Conservation (phyloP, 2,329 filamentous ascomycete genomes). For the Pseudocercospora pini-densiflorae region DNA sequence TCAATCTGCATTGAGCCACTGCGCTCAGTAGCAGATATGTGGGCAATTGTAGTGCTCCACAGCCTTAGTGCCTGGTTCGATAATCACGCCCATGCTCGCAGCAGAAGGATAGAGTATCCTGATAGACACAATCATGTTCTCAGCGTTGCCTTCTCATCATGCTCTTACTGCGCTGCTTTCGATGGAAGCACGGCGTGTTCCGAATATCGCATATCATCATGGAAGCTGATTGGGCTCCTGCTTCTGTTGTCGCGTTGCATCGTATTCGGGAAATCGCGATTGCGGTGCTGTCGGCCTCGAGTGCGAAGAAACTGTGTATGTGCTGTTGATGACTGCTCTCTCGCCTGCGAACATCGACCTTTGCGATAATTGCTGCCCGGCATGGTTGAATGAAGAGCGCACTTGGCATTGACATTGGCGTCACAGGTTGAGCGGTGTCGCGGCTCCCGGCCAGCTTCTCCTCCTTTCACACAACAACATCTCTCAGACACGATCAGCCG, state of each 20-base stretch:
- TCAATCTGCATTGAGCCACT: background rate
- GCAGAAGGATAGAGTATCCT: background rate
- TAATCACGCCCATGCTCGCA: background rate
- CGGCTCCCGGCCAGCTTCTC: no score
- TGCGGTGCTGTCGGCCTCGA: background rate
- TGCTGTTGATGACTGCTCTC: background rate
- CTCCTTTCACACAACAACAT: background rate
- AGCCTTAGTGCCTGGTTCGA: background rate
- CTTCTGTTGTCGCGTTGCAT: background rate
- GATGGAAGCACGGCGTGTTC: background rate
- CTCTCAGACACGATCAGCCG: background rate
- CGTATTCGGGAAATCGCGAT: background rate
- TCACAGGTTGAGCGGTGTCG: no score
- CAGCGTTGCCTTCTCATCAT: background rate
- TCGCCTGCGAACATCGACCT: no score
- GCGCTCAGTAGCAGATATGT: no score
- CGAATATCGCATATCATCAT: no score
- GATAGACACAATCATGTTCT: background rate
- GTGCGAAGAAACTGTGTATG: no score
- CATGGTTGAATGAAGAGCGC: no score
- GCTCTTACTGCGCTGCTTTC: background rate
- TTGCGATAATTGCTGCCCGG: no score
- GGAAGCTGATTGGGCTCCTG: background rate
- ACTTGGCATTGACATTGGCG: no score
- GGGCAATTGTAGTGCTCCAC: background rate